Conservation (phyloP, 1,139 yeast species). For the Candida sp. region DNA sequence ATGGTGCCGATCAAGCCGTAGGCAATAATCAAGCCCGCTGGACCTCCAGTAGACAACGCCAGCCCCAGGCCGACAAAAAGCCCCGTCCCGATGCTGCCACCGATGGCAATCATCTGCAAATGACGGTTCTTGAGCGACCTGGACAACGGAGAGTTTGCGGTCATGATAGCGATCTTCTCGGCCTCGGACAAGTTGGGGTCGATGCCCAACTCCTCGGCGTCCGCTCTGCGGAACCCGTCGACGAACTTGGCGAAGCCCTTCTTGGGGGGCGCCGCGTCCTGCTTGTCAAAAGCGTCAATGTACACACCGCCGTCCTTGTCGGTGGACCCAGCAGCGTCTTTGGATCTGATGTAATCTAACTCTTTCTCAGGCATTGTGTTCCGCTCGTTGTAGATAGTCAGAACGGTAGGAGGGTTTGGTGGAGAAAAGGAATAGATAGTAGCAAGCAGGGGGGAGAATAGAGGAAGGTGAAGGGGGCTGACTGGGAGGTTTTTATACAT, state of each 20-base stretch:
- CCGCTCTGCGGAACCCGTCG: conserved; percentile 63
- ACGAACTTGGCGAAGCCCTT: conserved; percentile 45
- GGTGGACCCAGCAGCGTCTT: conserved; percentile 38
- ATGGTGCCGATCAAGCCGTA: conserved; percentile 48
- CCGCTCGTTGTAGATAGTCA: not conserved
- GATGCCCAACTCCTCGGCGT: conserved; percentile 52
- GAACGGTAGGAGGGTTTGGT: not conserved
- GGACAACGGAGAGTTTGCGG: conserved; percentile 74
- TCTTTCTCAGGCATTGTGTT: conserved; percentile 43
- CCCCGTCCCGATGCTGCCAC: conserved; percentile 89
- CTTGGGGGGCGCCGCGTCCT: conserved; percentile 26
- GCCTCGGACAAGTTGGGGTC: conserved; percentile 71
- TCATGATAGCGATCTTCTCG: conserved; percentile 67
- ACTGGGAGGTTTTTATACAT: too few relatives aligned
- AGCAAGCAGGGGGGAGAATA: too few relatives aligned
- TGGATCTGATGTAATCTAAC: conserved; percentile 44
- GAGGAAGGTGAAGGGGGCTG: too few relatives aligned
- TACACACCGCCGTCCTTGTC: conserved; percentile 49
- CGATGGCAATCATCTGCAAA: conserved; percentile 85
- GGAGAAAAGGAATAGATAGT: not conserved
- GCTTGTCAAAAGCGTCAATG: conserved; percentile 44
- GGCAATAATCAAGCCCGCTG: conserved; percentile 74
- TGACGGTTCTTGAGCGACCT: conserved; percentile 67
- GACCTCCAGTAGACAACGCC: conserved; percentile 66
- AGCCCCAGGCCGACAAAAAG: conserved; percentile 71